Evolutionary conservation across 2,329 filamentous ascomycete genomes (phyloP).

Genomic region (Cephalotrichum gorgonifer): DNA sequence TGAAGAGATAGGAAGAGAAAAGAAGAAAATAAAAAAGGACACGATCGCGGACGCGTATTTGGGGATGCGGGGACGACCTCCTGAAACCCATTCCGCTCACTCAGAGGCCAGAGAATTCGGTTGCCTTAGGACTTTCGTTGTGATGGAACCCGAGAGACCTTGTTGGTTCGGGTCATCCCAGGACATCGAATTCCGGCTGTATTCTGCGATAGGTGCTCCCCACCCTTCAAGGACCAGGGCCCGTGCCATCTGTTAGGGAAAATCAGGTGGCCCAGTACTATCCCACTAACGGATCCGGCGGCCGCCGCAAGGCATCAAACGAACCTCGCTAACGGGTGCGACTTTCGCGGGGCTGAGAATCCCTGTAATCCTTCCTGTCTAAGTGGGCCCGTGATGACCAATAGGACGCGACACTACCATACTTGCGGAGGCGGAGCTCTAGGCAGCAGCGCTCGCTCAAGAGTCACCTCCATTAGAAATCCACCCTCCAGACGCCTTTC

Average conservation of each 20-base stretch:
- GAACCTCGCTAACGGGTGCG: neutral
- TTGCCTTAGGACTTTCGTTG: constrained; percentile 1
- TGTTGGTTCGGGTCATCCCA: neutral
- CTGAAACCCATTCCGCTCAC: neutral
- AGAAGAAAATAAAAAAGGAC: neutral
- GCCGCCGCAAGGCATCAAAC: too few relatives aligned
- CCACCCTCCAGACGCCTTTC: neutral
- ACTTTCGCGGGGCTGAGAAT: constrained; percentile 3
- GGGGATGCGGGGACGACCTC: neutral
- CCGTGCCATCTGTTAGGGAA: neutral
- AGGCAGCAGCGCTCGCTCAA: constrained; percentile 6
- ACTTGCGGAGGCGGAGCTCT: constrained; percentile 6
- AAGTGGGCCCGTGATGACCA: neutral
- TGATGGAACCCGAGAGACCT: neutral
- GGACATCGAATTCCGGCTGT: neutral
- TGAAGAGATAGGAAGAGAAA: too few relatives aligned
- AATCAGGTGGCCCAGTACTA: neutral
- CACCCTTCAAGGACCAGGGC: too few relatives aligned
- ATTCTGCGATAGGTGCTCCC: neutral
- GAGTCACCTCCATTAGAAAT: constrained; percentile 2
- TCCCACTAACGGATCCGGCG: neutral
- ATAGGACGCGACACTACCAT: neutral
- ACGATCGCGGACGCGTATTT: neutral
- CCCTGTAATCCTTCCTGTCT: constrained; percentile 1
- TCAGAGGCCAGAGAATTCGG: constrained; percentile 5